Evolutionary conservation across 768 basidiomycete genomes (phyloP), one percentile per base, ranked within the genome.

Genomic region (Sporobolomyces pararoseus): DNA sequence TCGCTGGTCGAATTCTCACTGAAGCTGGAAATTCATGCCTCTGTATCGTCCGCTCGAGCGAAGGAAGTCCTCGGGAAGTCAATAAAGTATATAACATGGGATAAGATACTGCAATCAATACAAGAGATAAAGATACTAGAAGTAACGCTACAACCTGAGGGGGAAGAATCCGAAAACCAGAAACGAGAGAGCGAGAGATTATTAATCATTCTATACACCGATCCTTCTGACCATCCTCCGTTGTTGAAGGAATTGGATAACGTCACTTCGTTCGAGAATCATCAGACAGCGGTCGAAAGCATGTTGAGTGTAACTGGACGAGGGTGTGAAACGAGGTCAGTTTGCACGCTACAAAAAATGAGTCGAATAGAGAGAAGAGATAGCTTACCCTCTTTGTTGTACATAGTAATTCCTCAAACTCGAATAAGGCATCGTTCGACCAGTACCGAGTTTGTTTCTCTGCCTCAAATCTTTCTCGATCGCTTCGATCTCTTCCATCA

Each of bases 351-450:
- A 44, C 31, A 34, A 12, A 31, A n/a, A 37, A 59, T 25, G 55
- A 55, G 53, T 17, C 39, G 44, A 89, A 89, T 78, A 27, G 19
- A 42, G 34, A 35, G 13, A 52, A 55, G n/a, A 19, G 13, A 7
- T 17, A 39, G 32, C 58, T 59, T 88, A 96, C 6, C 91, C 90
- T 78, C 97, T 92, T 75, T 91, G 88, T 14, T 86, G 88, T 10
- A 96, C 93, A 77, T 98, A 98, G 81, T 98, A 95, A 70, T 88
- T 85, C 42, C 93, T 85, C 53, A 99, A 83, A 75, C 88, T 90
- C 79, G 94, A 90, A 77, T 98, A 98, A 76, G 91, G 94, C 68
- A 94, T 97, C 72, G 88, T 92, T 92, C 94, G 97, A 4, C 95
- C 94, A 54, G 96, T 88, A 2, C 92, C 93, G 71, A 96, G 81